Conservation (phyloP, 2,329 filamentous ascomycete genomes). For the Colletotrichum sp. region DNA sequence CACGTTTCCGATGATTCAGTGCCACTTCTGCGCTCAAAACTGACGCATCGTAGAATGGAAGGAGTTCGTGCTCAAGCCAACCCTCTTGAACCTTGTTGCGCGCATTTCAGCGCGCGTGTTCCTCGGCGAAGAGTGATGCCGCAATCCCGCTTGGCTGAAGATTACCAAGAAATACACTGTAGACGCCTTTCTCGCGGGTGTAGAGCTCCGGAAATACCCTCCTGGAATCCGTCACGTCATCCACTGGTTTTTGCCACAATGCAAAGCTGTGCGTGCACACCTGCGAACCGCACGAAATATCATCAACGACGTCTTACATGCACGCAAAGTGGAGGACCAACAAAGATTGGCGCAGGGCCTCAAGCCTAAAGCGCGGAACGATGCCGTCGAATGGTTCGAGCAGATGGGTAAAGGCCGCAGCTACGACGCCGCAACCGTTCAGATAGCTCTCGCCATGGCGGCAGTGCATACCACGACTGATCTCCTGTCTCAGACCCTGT, state of each 20-base stretch:
- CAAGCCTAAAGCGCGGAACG: neutral
- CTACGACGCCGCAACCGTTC: neutral
- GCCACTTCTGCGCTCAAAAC: neutral
- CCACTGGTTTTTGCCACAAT: neutral
- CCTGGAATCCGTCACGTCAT: neutral
- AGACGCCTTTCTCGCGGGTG: neutral
- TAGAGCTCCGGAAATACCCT: neutral
- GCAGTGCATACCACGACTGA: neutral
- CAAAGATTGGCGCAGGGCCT: neutral
- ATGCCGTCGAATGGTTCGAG: neutral
- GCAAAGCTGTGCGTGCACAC: neutral
- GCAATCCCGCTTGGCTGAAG: neutral
- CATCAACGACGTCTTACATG: neutral
- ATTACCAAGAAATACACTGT: neutral
- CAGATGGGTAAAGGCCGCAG: neutral
- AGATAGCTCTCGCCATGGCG: neutral
- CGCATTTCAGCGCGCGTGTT: neutral
- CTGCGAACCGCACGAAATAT: neutral
- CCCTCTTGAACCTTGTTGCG: neutral
- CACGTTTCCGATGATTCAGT: neutral
- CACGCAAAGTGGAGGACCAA: neutral
- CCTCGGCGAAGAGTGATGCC: neutral
- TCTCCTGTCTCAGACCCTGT: neutral
- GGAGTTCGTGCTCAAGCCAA: neutral
- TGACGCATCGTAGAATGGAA: neutral